Base-by-base conservation (phyloP, 768 basidiomycete species). In the Boletales sp. region DNA sequence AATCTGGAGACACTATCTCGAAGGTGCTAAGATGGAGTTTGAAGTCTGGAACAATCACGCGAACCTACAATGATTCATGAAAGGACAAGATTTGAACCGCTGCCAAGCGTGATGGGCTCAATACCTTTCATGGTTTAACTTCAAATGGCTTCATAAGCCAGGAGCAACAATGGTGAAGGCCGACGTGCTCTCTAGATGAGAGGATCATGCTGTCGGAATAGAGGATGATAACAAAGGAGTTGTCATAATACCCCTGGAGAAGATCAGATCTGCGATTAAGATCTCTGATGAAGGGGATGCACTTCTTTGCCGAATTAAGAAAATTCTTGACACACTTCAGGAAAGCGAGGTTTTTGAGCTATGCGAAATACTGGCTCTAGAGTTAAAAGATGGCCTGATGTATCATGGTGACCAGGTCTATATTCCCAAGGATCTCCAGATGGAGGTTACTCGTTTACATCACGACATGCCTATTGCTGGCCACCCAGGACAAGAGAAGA, bases 81-180 rank as follows among this genome's bases (percentile, higher is more conserved):
- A 56, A 2, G 46, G 72, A 2, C 59, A 69, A 45, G 63, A 71
- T n/a, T 62, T 81, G 0, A 78, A 69, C 47, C 56, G 66, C 4
- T 46, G 72, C 19, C 76, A 79, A 65, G 74, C 70, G 2, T 11
- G n/a, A 24, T 48, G 47, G 40, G 30, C 40, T 12, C 37, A 18
- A 18, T 46, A 39, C 24, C 13, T 39, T 18, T 31, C 37, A 5
- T 4, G 27, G 3, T 46, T 38, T 27, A 38, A 46, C 8, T 30
- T n/a, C 8, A 38, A 14, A n/a, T 46, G 35, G 37, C 2, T n/a
- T n/a, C n/a, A n/a, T n/a, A n/a, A n/a, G n/a, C n/a, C n/a, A n/a
- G n/a, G n/a, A n/a, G n/a, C n/a, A 4, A 8, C 11, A 8, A 46
- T 38, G 36, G 36, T 17, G 17, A 46, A 46, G 21, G 45, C 45